phyloP scores from a whole-genome alignment of 495 filamentous ascomycete genomes.

The Trichoderma erinaceum region DNA sequence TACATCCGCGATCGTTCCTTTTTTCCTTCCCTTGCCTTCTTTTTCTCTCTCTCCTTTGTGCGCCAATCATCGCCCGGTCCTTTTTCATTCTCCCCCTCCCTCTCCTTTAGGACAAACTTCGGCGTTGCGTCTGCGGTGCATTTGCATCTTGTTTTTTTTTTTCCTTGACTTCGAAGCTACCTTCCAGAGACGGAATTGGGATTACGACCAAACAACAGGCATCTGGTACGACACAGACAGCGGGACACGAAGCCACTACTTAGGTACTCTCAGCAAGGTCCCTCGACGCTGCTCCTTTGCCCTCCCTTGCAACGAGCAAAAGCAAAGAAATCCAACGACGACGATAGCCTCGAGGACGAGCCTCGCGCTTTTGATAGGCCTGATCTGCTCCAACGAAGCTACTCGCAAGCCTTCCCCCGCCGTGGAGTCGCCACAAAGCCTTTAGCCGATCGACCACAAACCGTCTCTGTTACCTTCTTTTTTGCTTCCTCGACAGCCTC shows the following conservation, averaged over 20 bases:
- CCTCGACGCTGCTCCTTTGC: background rate
- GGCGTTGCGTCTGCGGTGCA: conserved; percentile 7
- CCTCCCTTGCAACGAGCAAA: background rate
- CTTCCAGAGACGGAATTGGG: conserved; percentile 11
- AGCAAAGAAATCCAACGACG: background rate
- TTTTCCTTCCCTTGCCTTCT: conserved; percentile 18
- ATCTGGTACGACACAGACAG: background rate
- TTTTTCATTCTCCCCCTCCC: conserved; percentile 16
- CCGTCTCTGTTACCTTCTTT: background rate
- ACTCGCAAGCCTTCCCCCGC: background rate
- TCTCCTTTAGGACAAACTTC: conserved; percentile 7
- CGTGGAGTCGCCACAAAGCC: background rate
- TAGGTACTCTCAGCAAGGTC: too few species aligned
- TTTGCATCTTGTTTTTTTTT: conserved; percentile 17
- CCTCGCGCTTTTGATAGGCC: background rate
- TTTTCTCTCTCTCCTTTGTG: conserved; percentile 18
- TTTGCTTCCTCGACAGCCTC: background rate
- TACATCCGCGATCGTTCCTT: conserved; percentile 15
- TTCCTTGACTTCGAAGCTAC: conserved; percentile 16
- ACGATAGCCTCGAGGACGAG: conserved; percentile 6
- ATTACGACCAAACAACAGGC: background rate
- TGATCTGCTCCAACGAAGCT: background rate
- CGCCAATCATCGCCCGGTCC: conserved; percentile 21
- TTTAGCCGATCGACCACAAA: background rate
- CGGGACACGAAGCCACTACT: background rate